Percentiles rank a stretch among this genome's conserved stretches.
phyloP scores from a whole-genome alignment of 1,139 yeast species.

The Geotrichum carabidarum region DNA sequence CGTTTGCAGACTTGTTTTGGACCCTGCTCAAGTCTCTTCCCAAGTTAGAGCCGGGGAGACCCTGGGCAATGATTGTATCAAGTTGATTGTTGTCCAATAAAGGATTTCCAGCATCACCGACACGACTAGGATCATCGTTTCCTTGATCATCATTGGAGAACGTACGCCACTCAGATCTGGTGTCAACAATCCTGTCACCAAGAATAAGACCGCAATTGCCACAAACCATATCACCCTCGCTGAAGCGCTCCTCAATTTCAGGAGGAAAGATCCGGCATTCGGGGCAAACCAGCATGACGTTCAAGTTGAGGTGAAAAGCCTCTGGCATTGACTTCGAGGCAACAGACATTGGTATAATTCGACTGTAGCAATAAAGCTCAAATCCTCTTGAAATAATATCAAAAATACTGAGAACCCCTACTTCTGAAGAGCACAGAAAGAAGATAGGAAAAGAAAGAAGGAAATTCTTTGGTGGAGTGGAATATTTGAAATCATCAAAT shows the following conservation, averaged over 20 bases:
- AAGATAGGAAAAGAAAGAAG: no score
- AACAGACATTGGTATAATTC: conserved; percentile 17
- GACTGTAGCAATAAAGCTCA: no score
- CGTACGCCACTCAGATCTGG: conserved; percentile 98
- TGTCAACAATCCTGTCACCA: conserved; percentile 88
- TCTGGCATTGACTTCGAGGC: conserved; percentile 14
- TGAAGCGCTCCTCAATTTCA: conserved; percentile 86
- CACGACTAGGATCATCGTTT: conserved; percentile 98
- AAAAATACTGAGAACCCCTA: neutral
- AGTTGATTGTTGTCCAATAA: conserved; percentile 85
- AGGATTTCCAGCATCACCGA: conserved; percentile 97
- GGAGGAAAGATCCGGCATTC: conserved; percentile 96
- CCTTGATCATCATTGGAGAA: conserved; percentile 93
- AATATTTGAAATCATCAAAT: no score
- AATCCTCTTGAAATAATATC: neutral
- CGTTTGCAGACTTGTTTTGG: conserved; percentile 79
- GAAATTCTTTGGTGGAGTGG: no score
- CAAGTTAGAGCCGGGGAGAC: conserved; percentile 57
- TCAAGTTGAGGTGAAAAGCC: conserved; percentile 49
- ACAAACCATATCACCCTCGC: conserved; percentile 97
- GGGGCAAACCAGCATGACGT: conserved; percentile 87
- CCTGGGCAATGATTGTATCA: conserved; percentile 86
- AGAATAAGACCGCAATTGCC: conserved; percentile 93
- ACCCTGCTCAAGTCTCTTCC: conserved; percentile 89
- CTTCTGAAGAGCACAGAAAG: no score